Base-by-base conservation (phyloP, 768 basidiomycete genomes). In the Pisolithus microcarpus region DNA sequence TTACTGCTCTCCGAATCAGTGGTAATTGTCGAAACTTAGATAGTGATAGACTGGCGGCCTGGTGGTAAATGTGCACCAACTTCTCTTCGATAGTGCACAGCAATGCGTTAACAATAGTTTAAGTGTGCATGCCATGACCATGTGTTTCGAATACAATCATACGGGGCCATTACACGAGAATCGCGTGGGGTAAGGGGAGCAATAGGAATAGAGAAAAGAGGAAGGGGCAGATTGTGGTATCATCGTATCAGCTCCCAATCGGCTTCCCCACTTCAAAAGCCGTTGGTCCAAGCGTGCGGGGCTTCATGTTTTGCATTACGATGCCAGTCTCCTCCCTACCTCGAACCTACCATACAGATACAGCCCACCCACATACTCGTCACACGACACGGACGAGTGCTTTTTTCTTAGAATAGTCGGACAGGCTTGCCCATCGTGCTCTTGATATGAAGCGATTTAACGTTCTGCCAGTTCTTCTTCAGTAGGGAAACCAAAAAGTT, bases 391-490 rank as follows among this genome's bases (percentile, higher is more conserved):
- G 21, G 24, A 16, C 5, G 2, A 23, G 23, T 21, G 40, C 19
- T 10, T 24, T 23, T 18, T 43, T 44, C 58, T 78, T 78, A 97
- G 85, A 86, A 98, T 57, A 98, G 77, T 53, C 95, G 91, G 63
- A 94, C 74, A 54, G 94, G 91, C 75, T 95, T 96, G 79, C 95
- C 95, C 96, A 98, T 99, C 66, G 95, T 93, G 64, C 85, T 84
- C 81, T 99, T 99, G 79, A 99, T 85, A 80, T 97, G 92, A 58
- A 98, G 78, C 48, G 92, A 95, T 77, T 92, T 93, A 77, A 98
- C 87, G 75, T 98, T 99, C 73, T 98, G 96, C 93, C 93, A 91
- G 77, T 95, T 90, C 82, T 99, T 99, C 84, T 98, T 98, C 69
- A 99, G 83, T 55, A 99, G 75, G 18, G 96, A 98, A 65, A 99